A percentile compares a stretch with the other conserved stretches of the same genome.
Conservation (phyloP, 192 early-diverging fungal genomes). For the Glomus cerebriforme region DNA sequence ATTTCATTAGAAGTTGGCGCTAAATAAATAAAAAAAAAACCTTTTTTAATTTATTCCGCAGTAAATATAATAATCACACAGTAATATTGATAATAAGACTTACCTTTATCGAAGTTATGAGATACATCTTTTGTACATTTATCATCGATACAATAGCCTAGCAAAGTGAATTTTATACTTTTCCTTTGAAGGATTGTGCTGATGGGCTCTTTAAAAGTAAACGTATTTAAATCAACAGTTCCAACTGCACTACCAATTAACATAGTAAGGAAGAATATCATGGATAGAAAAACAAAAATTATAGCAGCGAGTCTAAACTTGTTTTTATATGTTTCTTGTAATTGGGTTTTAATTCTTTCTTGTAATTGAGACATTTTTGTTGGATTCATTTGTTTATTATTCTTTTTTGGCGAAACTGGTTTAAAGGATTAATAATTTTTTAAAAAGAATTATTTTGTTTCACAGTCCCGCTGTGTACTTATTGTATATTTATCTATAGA, state of each 20-base stretch:
- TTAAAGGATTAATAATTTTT: no score
- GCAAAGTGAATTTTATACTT: slow-evolving; percentile 21
- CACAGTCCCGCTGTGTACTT: slow-evolving; percentile 30
- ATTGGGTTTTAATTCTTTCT: not conserved
- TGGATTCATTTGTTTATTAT: not conserved
- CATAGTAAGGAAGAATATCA: slow-evolving; percentile 1
- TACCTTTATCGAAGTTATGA: slow-evolving; percentile 29
- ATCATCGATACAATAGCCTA: slow-evolving; percentile 24
- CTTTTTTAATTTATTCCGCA: not conserved
- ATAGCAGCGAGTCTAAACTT: not conserved
- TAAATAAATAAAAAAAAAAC: not conserved
- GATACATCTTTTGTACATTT: not conserved
- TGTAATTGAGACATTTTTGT: no score
- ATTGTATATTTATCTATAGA: no score
- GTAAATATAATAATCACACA: not conserved
- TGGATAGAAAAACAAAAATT: not conserved
- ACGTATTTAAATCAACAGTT: slow-evolving; percentile 2
- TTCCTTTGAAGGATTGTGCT: not conserved
- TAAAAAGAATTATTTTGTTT: not conserved
- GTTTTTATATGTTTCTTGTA: not conserved
- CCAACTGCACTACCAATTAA: not conserved
- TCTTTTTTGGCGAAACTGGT: not conserved
- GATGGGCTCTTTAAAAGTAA: not conserved
- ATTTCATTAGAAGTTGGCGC: slow-evolving; percentile 16
- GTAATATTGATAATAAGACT: not conserved